Evolutionary conservation across 2,329 filamentous ascomycete genomes (phyloP), one percentile per base, ranked within the genome.

Genomic region (Lizonia empirigonia): DNA sequence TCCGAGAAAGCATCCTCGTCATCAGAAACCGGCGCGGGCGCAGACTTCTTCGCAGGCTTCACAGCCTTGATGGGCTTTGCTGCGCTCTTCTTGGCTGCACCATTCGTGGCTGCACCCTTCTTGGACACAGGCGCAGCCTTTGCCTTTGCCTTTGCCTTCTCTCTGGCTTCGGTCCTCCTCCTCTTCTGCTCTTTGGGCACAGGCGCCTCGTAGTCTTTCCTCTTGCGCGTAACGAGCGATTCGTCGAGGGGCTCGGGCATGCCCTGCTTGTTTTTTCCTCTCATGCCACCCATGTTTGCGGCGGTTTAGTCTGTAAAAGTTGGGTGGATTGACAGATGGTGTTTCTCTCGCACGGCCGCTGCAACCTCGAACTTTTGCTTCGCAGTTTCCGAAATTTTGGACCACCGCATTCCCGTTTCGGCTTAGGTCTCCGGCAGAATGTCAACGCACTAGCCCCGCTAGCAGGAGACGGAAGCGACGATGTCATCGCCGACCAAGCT

Each of bases 261-360:
- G 48, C 91, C 93, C 83, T 97, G 94, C 78, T 97, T 97, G 75
- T 92, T 90, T 87, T 97, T 95, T 67, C 92, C 90, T 73, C 91
- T 89, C 74, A 91, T 90, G 56, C 86, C 84, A 80, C 91, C 92
- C 92, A 96, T 96, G 32, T 59, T 70, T 52, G 55, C 48, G 30
- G 48, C 44, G 42, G 26, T 35, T 29, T 46, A 48, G 27, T 30
- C 42, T 52, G 27, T 7, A 23, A 24, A 23, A 27, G 29, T 46
- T 34, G 30, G 42, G 26, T 10, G 22, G 34, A 51, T 16, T 46
- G 44, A 16, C 16, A 29, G 18, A 32, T 47, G 18, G 41, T 48
- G 44, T 44, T 45, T 53, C 50, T 47, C 51, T 50, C 44, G 52
- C 55, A 44, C 26, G 23, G 24, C 32, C 7, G 9, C 24, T 16